Percentiles rank a stretch among this genome's conserved stretches.
These are phyloP conservation scores for Paralagenidium karlingii DNA, from an alignment of 352 stramenopile genomes.

Conservation along the genomic window DNA sequence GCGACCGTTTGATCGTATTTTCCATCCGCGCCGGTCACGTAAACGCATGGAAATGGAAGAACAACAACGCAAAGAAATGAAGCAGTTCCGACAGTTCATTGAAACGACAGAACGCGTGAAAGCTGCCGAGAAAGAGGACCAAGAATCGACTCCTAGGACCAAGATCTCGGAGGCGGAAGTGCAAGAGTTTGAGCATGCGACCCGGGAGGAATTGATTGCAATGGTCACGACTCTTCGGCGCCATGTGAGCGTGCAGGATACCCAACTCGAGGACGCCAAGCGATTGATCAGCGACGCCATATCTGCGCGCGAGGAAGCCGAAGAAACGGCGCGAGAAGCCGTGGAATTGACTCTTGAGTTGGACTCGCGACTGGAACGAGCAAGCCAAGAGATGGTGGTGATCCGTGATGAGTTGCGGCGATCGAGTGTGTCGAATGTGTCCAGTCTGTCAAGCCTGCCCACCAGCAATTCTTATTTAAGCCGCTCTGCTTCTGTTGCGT, in stretches of 20 bases:
- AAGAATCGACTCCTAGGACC: conserved; percentile 3
- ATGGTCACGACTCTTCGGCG: conserved; percentile 56
- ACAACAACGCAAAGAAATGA: conserved; percentile 70
- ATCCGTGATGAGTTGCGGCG: conserved; percentile 14
- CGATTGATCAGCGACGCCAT: conserved; percentile 57
- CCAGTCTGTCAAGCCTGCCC: too few species aligned
- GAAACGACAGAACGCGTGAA: conserved; percentile 55
- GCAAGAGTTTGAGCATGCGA: conserved; percentile 30
- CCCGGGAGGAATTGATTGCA: conserved; percentile 47
- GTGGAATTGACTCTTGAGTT: conserved; percentile 55
- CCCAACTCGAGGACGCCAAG: conserved; percentile 65
- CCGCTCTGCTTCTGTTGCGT: too few species aligned
- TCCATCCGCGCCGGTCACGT: conserved; percentile 57
- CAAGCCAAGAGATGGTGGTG: conserved; percentile 26
- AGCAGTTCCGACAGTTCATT: conserved; percentile 82
- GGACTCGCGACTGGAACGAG: conserved; percentile 57
- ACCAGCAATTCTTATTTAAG: too few species aligned
- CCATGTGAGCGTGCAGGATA: conserved; percentile 56
- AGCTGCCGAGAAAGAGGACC: too few species aligned
- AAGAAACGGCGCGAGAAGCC: conserved; percentile 57
- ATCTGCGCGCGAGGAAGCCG: conserved; percentile 59
- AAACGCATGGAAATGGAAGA: conserved; percentile 56
- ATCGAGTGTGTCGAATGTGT: too few species aligned
- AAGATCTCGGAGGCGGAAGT: conserved; percentile 1
- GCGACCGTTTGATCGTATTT: conserved; percentile 64